Evolutionary conservation across 1,284 basidiomycete species (phyloP).

Genomic region (Papiliotrema laurentii): DNA sequence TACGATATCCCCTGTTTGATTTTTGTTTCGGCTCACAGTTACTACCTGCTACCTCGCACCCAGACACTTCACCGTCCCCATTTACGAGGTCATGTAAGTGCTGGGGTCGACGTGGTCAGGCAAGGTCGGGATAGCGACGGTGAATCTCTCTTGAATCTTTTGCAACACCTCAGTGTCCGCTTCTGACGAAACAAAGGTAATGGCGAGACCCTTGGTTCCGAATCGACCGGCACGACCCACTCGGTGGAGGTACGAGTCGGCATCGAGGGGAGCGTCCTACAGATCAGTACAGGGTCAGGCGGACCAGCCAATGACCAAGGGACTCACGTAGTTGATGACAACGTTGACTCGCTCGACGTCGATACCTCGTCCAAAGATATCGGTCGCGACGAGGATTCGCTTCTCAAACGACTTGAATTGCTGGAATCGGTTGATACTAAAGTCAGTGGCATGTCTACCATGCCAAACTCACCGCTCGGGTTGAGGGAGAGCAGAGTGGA

Average conservation of each 20-base stretch:
- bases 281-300: not conserved
- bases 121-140: conserved; percentile 47
- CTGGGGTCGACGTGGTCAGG: conserved; percentile 45
- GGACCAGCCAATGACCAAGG: not conserved
- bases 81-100: conserved; percentile 45
- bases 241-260: conserved; percentile 97
- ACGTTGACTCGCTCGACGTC: conserved; percentile 98
- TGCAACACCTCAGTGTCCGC: conserved; percentile 84
- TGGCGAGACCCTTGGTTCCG: conserved; percentile 98
- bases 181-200: conserved; percentile 91
- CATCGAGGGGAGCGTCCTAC: conserved; percentile 85
- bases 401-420: conserved; percentile 99
- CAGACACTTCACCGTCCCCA: not conserved
- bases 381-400: conserved; percentile 94
- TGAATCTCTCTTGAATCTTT: conserved; percentile 50
- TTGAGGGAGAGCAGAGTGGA: conserved; percentile 90
- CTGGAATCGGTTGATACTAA: conserved; percentile 89
- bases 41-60: no score
- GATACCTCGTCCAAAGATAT: conserved; percentile 95
- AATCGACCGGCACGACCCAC: conserved; percentile 99
- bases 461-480: conserved; percentile 75
- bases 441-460: not conserved
- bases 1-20: no score
- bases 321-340: conserved; percentile 71
- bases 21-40: no score